Percentiles rank a stretch among this genome's conserved stretches.
phyloP scores from a whole-genome alignment of 108 stramenopile genomes.

The Fistulifera pelliculosa region DNA sequence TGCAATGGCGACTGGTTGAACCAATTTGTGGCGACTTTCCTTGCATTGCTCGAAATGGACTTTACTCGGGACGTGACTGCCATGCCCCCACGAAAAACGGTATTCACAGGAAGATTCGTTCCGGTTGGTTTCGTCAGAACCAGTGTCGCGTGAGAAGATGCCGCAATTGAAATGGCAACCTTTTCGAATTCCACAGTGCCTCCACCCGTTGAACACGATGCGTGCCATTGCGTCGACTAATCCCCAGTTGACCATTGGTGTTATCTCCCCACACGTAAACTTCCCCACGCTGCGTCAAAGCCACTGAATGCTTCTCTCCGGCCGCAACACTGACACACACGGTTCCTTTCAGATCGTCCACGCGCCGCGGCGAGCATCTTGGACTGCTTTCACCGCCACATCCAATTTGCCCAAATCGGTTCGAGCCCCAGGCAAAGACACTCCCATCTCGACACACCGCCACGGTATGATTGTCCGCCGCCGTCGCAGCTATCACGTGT shows the following conservation, averaged over 20 bases:
- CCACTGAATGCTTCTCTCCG: constrained; percentile 74
- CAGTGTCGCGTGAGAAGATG: constrained; percentile 71
- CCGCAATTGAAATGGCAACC: constrained; percentile 56
- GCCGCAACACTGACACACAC: constrained; percentile 66
- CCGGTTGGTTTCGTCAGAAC: constrained; percentile 43
- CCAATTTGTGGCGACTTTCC: constrained; percentile 2
- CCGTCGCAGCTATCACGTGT: constrained; percentile 54
- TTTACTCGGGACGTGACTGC: constrained; percentile 56
- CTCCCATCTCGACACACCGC: constrained; percentile 51
- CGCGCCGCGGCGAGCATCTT: constrained; percentile 51
- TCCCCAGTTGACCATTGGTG: constrained; percentile 60
- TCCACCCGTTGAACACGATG: constrained; percentile 48
- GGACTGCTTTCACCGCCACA: constrained; percentile 9
- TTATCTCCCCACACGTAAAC: constrained; percentile 85
- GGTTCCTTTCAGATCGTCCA: constrained; percentile 52
- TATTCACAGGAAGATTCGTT: constrained; percentile 41
- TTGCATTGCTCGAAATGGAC: constrained; percentile 31
- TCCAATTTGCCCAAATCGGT: constrained; percentile 80
- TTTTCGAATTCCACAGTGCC: constrained; percentile 45
- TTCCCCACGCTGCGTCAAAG: constrained; percentile 54
- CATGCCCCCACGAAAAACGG: constrained; percentile 81
- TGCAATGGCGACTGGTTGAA: constrained; percentile 73
- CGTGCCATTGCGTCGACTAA: constrained; percentile 20
- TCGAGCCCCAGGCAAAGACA: constrained; percentile 69
- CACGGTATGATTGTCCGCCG: constrained; percentile 79